These are phyloP conservation scores for Backusella macrospora DNA, from an alignment of 192 early-diverging fungal species.

Conservation along the genomic window DNA sequence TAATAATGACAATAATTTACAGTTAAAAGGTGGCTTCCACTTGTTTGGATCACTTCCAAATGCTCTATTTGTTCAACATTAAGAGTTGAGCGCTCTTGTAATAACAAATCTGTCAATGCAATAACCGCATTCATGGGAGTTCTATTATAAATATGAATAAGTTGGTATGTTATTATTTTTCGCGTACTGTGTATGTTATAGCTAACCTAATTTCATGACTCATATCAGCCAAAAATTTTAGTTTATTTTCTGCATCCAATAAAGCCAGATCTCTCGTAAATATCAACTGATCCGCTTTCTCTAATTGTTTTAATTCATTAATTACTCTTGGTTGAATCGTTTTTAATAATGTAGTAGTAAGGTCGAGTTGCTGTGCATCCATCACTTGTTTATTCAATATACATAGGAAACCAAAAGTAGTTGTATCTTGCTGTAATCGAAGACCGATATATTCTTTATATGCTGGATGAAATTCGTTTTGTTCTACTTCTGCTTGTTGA, in stretches of 20 bases:
- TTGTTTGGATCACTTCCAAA: conserved; percentile 56
- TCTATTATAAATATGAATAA: conserved; percentile 23
- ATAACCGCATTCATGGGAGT: conserved; percentile 61
- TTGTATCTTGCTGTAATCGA: conserved; percentile 29
- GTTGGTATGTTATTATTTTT: background rate
- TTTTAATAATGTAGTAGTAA: conserved; percentile 37
- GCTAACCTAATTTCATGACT: conserved; percentile 54
- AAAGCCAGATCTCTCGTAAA: conserved; percentile 46
- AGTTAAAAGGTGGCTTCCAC: conserved; percentile 54
- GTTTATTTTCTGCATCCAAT: conserved; percentile 55
- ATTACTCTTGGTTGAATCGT: conserved; percentile 39
- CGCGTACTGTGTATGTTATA: background rate
- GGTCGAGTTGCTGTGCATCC: conserved; percentile 22
- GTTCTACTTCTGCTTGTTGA: background rate
- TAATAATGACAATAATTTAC: conserved; percentile 28
- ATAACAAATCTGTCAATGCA: conserved; percentile 51
- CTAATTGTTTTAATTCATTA: conserved; percentile 45
- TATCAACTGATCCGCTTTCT: conserved; percentile 41
- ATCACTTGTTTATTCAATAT: conserved; percentile 36
- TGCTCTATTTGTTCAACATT: conserved; percentile 50
- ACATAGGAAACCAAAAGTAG: conserved; percentile 1
- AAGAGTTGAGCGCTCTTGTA: conserved; percentile 47
- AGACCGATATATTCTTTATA: conserved; percentile 40
- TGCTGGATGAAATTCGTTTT: background rate
- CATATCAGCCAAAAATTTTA: conserved; percentile 59